A percentile compares a stretch with the other conserved stretches of the same genome.
phyloP scores from a whole-genome alignment of 768 basidiomycete genomes.

The Amanita brunnescens region DNA sequence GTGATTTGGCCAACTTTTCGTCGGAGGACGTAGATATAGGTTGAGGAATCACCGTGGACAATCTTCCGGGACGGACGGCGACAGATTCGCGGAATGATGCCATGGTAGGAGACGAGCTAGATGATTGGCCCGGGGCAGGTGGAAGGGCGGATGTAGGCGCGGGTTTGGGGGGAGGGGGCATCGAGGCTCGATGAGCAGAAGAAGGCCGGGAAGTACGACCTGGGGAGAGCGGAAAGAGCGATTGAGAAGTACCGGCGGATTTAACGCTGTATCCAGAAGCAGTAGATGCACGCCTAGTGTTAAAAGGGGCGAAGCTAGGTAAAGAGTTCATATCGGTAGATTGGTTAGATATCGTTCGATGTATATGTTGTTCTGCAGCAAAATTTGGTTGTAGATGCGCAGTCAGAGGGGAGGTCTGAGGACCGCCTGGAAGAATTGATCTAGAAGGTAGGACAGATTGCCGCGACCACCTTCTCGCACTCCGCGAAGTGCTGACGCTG shows the following conservation, averaged over 20 bases:
- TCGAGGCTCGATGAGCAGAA: slow-evolving; percentile 44
- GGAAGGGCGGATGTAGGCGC: slow-evolving; percentile 63
- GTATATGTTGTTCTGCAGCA: slow-evolving; percentile 24
- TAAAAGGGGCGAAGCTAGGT: slow-evolving; percentile 37
- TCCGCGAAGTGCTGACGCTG: slow-evolving; percentile 28
- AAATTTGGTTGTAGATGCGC: slow-evolving; percentile 22
- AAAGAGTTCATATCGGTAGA: slow-evolving; percentile 33
- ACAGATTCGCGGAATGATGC: slow-evolving; percentile 49
- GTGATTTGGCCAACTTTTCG: slow-evolving; percentile 28
- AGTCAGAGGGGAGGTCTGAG: slow-evolving; percentile 37
- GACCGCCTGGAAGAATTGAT: slow-evolving; percentile 50
- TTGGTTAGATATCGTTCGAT: slow-evolving; percentile 28
- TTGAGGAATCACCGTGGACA: slow-evolving; percentile 55
- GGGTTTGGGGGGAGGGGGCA: slow-evolving; percentile 63
- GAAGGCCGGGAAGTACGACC: slow-evolving; percentile 14
- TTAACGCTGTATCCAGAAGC: slow-evolving; percentile 40
- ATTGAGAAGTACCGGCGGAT: slow-evolving; percentile 34
- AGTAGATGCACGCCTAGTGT: slow-evolving; percentile 40
- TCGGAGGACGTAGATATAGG: slow-evolving; percentile 61
- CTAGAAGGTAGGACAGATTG: slow-evolving; percentile 42
- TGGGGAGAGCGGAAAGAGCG: slow-evolving; percentile 16
- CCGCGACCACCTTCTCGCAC: slow-evolving; percentile 45
- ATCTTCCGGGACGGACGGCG: slow-evolving; percentile 44
- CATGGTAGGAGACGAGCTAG: slow-evolving; percentile 18
- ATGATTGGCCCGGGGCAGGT: slow-evolving; percentile 11